These are phyloP conservation scores for Fusarium anguioides DNA, from an alignment of 2,329 filamentous ascomycete genomes.

Conservation along the genomic window DNA sequence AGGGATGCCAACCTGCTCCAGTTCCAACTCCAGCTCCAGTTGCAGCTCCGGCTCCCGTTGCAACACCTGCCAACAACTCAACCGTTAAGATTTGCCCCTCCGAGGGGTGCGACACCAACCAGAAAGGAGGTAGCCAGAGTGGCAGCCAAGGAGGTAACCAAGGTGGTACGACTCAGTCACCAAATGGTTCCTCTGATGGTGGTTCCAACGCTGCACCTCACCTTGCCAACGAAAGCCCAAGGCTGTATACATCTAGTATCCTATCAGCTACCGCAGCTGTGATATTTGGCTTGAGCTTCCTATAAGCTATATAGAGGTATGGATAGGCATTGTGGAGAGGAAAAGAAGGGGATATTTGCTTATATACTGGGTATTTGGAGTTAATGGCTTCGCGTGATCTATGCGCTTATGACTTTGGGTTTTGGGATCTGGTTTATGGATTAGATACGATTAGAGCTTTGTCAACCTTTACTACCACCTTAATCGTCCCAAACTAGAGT, in stretches of 20 bases:
- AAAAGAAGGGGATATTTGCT: not conserved
- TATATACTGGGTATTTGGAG: conserved; percentile 1
- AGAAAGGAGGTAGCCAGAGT: not conserved
- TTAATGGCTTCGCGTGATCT: conserved; percentile 1
- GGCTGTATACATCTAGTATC: conserved; percentile 17
- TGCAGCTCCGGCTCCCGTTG: conserved; percentile 2
- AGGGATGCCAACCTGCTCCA: conserved; percentile 13
- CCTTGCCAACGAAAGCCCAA: conserved; percentile 23
- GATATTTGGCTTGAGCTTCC: conserved; percentile 25
- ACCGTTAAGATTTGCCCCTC: conserved; percentile 9
- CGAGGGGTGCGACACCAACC: conserved; percentile 1
- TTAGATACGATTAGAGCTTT: not conserved
- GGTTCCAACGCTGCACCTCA: conserved; percentile 4
- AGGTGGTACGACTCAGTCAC: not conserved
- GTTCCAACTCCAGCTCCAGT: conserved; percentile 12
- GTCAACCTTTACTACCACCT: not conserved
- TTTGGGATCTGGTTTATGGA: not conserved
- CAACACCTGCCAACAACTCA: conserved; percentile 19
- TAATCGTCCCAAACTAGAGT: not conserved
- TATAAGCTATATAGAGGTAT: not conserved
- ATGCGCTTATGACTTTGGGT: not conserved
- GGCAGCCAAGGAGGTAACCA: not conserved
- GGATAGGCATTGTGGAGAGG: not conserved
- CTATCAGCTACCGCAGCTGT: conserved; percentile 26
- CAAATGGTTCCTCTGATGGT: not conserved